Percentiles rank a stretch among this genome's conserved stretches.
Evolutionary conservation across 2,329 filamentous ascomycete species (phyloP).

Genomic region (Sordariomycetes sp.): DNA sequence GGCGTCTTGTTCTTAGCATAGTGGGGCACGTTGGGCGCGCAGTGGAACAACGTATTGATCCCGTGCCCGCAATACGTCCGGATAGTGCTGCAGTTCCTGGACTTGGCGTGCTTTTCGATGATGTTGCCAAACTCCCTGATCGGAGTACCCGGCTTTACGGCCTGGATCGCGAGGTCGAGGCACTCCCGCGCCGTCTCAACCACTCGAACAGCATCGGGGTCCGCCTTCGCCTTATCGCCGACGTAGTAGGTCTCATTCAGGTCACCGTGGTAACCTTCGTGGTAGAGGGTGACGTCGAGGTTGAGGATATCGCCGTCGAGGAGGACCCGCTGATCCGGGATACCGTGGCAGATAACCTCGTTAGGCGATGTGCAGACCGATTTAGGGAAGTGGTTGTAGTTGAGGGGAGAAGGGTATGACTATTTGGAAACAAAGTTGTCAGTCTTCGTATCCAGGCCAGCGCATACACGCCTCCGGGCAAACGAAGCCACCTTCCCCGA

Average conservation of each 20-base stretch:
- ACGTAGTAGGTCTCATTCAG: constrained; percentile 99
- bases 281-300: constrained; percentile 89
- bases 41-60: constrained; percentile 88
- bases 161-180: constrained; percentile 77
- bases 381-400: constrained; percentile 95
- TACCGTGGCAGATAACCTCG: constrained; percentile 97
- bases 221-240: constrained; percentile 70
- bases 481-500: too few relatives aligned
- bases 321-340: constrained; percentile 79
- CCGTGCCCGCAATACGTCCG: constrained; percentile 95
- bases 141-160: constrained; percentile 84
- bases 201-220: constrained; percentile 79
- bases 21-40: constrained; percentile 86
- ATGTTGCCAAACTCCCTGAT: constrained; percentile 89
- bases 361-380: constrained; percentile 94
- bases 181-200: constrained; percentile 85
- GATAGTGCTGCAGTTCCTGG: constrained; percentile 75
- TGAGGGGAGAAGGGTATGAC: constrained; percentile 90
- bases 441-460: background rate
- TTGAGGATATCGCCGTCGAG: constrained; percentile 94
- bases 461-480: background rate
- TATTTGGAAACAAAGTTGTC: constrained; percentile 19
- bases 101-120: constrained; percentile 92
- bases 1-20: constrained; percentile 98
- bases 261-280: constrained; percentile 90